Evolutionary conservation across 495 filamentous ascomycete genomes (phyloP), one percentile per base, ranked within the genome.

Genomic region (Penicillium desertorum): DNA sequence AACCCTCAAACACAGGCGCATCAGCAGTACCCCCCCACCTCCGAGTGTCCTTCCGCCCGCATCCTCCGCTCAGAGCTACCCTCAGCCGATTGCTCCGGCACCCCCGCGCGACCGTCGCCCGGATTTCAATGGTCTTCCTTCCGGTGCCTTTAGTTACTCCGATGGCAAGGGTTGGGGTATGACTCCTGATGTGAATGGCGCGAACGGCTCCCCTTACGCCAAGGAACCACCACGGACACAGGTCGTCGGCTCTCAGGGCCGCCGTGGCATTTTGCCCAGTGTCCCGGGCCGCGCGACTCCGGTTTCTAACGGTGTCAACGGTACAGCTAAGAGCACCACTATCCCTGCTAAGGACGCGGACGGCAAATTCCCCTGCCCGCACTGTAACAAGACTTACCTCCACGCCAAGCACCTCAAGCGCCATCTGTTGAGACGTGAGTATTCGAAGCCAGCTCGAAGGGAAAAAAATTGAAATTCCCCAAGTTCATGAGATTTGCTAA

Each of bases 381-480:
- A 97, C 74, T 98, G 94, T 73, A 94, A 87, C 66, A 98, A 97
- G 79, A 96, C 90, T 8, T 98, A 98, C 72, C 83, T 97, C 49
- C 94, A 98, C 73, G 88, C 91, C 32, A 98, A 98, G 79, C 94
- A 98, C 73, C 76, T 98, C 56, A 98, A 98, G 80, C 84, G 94
- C 60, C 94, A 98, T 80, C 79, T 97, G 19, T 79, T 98, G 51
- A 80, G 94, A 78, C 94, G 92, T 96, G 83, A 91, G 92, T 88
- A 59, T 58, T 48, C 56, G 25, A 23, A 45, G 20, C 8, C 6
- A 17, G 11, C 25, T 20, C 12, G 5, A 32, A 27, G 11, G 25
- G 11, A 25, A 22, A 23, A 25, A n/a, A 6, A 6, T 25, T 4
- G 12, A 16, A 29, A 32, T 41, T 46, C 27, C 9, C 36, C n/a